A percentile compares a stretch with the other conserved stretches of the same genome.
Evolutionary conservation across 2,329 filamentous ascomycete genomes (phyloP).

Genomic region (Penicillium sp.): DNA sequence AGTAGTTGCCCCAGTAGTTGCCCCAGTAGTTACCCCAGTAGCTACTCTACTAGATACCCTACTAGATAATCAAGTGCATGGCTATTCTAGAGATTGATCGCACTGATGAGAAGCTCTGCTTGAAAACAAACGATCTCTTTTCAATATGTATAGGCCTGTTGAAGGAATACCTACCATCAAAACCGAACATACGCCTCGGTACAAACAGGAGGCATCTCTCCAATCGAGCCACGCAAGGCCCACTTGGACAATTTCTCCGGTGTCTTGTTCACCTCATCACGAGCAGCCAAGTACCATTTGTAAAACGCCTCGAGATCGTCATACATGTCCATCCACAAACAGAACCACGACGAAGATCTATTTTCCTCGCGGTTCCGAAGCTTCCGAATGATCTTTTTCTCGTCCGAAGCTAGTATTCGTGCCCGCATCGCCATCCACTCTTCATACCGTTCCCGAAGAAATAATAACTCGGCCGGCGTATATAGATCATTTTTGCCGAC

Average conservation of each 20-base stretch:
- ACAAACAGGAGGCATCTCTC: background rate
- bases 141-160: no score
- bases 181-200: background rate
- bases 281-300: conserved; percentile 1
- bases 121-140: no score
- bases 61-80: no score
- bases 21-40: no score
- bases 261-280: conserved; percentile 2
- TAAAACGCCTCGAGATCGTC: conserved; percentile 1
- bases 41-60: no score
- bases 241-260: conserved; percentile 5
- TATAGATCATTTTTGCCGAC: background rate
- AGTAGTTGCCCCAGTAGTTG: no score
- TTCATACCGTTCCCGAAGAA: background rate
- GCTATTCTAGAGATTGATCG: no score
- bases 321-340: background rate
- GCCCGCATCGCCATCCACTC: background rate
- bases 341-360: no score
- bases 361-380: background rate
- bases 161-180: background rate
- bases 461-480: background rate
- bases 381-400: background rate
- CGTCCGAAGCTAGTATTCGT: background rate
- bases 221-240: background rate
- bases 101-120: no score